phyloP scores from a whole-genome alignment of 176 grass and related monocot species.

The Zea luxurians region DNA sequence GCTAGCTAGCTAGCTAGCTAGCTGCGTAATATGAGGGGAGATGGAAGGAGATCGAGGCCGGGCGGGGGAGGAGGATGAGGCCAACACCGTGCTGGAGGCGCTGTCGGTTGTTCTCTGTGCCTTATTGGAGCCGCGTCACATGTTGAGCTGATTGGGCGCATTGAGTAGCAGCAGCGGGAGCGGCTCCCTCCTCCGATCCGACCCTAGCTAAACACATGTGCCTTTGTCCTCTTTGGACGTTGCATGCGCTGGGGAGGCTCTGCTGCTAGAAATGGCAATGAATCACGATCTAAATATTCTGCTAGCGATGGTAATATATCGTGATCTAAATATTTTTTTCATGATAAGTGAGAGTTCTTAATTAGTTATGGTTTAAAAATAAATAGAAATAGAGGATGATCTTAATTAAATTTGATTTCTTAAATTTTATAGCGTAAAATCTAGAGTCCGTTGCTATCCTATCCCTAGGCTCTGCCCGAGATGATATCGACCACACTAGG shows the following conservation, averaged over 20 bases:
- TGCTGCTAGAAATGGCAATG: neutral
- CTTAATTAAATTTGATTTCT: no score
- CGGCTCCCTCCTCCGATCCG: no score
- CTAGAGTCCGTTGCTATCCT: no score
- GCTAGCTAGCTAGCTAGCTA: no score
- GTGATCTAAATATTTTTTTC: no score
- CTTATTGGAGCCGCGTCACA: slow-evolving; percentile 76
- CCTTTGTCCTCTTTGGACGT: slow-evolving; percentile 32
- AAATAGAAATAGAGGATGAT: no score
- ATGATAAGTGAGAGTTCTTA: no score
- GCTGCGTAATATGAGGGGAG: neutral
- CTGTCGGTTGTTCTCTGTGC: slow-evolving; percentile 90
- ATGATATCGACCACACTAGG: no score
- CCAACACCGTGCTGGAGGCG: slow-evolving; percentile 71
- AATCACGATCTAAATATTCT: neutral
- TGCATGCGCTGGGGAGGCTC: neutral
- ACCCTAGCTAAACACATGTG: slow-evolving; percentile 49
- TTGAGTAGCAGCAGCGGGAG: slow-evolving; percentile 22
- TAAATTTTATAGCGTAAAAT: no score
- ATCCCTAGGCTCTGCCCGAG: no score
- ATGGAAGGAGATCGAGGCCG: neutral
- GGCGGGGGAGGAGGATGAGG: slow-evolving; percentile 35
- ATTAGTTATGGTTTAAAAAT: no score
- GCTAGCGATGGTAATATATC: no score
- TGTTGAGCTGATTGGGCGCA: slow-evolving; percentile 68